Percentiles rank a stretch among this genome's conserved stretches.
Conservation (phyloP, 2,329 filamentous ascomycete species). For the Pseudopyrenochaeta lycopersici region DNA sequence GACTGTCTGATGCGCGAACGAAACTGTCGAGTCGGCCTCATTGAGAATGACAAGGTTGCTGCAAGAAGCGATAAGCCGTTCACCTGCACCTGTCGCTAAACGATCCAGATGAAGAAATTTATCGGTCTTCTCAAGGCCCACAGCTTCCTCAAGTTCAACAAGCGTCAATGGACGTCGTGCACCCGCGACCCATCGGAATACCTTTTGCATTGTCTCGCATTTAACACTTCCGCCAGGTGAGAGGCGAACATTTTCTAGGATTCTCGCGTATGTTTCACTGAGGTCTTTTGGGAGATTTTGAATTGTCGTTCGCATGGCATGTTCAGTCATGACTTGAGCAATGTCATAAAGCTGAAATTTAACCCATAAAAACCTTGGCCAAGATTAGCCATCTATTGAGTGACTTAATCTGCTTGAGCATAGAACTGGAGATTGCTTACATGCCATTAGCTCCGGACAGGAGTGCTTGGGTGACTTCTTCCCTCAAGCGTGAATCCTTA, state of each 20-base stretch:
- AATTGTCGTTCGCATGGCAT: slow-evolving; percentile 29
- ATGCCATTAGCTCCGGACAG: slow-evolving; percentile 22
- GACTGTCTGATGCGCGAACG: not conserved
- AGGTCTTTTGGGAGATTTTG: slow-evolving; percentile 34
- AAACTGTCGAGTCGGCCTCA: not conserved
- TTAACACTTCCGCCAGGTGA: slow-evolving; percentile 5
- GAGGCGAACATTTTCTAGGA: slow-evolving; percentile 12
- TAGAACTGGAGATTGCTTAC: slow-evolving; percentile 14
- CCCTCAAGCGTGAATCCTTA: slow-evolving; percentile 5
- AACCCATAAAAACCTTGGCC: slow-evolving; percentile 44
- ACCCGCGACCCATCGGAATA: slow-evolving; percentile 24
- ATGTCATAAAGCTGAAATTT: slow-evolving; percentile 41
- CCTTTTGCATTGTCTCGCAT: slow-evolving; percentile 9
- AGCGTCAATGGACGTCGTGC: slow-evolving; percentile 23
- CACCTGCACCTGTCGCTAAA: not conserved
- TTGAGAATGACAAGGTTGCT: not conserved
- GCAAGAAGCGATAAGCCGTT: not conserved
- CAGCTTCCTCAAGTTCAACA: slow-evolving; percentile 30
- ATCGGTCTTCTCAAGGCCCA: slow-evolving; percentile 5
- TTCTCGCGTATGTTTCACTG: slow-evolving; percentile 32
- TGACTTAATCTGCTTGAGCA: not conserved
- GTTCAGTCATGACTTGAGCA: slow-evolving; percentile 32
- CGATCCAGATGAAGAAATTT: not conserved
- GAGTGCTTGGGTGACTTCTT: slow-evolving; percentile 18
- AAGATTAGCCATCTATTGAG: not conserved